Base-by-base conservation (phyloP, 129 eudicot species). In the Solidago caesia region DNA sequence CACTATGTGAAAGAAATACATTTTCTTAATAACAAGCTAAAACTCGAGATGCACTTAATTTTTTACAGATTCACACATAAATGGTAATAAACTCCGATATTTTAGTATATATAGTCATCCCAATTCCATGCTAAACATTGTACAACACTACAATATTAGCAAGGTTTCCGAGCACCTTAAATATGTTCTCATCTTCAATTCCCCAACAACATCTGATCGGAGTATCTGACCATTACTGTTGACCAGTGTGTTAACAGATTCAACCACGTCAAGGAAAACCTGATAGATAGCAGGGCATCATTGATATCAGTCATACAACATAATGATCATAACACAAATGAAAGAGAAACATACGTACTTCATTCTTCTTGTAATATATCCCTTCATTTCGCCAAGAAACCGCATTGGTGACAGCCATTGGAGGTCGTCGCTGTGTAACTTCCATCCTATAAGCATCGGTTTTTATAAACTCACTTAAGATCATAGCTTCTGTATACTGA, bases 321-420 rank as follows among this genome's bases (percentile, higher is more conserved):
- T 45, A 53, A 71, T 80, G 52, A 44, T 45, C 42, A 72, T 8
- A 63, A 16, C 70, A 65, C 12, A 4, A 21, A 25, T 7, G 46
- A 33, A 74, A 13, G 51, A 80, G 52, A 13, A 62, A 52, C 77
- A 3, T 33, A 21, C 21, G 33, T 77, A 87, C 96, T 80, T 92
- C 95, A 79, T 87, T 92, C 58, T 86, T 92, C 70, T 87, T 89
- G 81, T 92, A 86, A 33, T 25, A 67, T 58, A 92, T 79, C 70
- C 96, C 96, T 81, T 92, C 95, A 66, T 85, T 92, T 49, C 92
- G 87, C 96, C 98, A 87, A 7, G 98, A 87, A 70, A 92, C 92
- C 39, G 96, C 95, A 86, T 92, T 92, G 71, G 95, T 92, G n/a
- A 92, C 95, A 75, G 98, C 95, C 98, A 87, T 89, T 51, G 98